Conservation (phyloP, 208 protist genomes). For the Acanthamoeba sp. region DNA sequence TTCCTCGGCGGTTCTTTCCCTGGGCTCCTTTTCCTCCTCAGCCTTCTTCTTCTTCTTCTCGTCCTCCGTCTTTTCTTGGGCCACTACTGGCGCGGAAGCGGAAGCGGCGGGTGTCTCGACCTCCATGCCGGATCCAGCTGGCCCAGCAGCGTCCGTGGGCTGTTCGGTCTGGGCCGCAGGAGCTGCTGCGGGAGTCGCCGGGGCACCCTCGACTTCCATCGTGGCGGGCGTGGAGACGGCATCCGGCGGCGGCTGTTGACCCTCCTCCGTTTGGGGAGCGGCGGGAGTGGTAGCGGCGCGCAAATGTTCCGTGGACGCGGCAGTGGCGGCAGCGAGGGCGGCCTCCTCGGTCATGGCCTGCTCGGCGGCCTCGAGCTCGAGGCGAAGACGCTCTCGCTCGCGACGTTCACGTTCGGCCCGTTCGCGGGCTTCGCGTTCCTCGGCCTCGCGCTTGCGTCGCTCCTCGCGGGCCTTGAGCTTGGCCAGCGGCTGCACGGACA, state of each 20-base stretch:
- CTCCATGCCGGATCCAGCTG: background rate
- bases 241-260: background rate
- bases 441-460: background rate
- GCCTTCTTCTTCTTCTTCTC: background rate
- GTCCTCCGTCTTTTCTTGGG: background rate
- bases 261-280: background rate
- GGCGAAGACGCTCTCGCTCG: background rate
- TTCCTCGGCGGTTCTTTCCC: constrained; percentile 50
- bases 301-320: background rate
- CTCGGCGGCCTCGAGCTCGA: constrained; percentile 14
- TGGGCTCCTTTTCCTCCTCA: background rate
- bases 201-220: background rate
- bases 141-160: background rate
- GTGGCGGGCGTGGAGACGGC: background rate
- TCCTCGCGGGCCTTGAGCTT: constrained; percentile 60
- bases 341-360: constrained; percentile 14
- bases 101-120: background rate
- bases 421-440: constrained; percentile 41
- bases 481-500: constrained; percentile 63
- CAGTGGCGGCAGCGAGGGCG: background rate
- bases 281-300: background rate
- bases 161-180: background rate
- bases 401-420: background rate
- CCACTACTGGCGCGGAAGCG: background rate
- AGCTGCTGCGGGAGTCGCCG: background rate